Conservation (phyloP, 495 filamentous ascomycete species). For the Aspergillus indologenus region DNA sequence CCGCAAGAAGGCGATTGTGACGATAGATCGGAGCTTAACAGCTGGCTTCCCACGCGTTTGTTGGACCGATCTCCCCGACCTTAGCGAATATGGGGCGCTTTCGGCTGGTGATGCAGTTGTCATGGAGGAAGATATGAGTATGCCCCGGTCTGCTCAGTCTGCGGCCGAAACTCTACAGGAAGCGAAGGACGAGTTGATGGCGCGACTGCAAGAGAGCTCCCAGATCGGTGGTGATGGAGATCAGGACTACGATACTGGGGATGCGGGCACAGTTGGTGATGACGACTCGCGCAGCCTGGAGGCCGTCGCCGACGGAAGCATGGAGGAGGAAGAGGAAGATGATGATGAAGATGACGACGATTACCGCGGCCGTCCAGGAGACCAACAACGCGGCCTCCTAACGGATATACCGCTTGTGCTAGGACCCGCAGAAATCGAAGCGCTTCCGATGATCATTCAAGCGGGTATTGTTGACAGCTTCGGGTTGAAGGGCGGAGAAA, state of each 20-base stretch:
- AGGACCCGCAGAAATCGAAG: slow-evolving; percentile 89
- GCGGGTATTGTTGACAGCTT: slow-evolving; percentile 69
- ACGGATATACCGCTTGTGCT: slow-evolving; percentile 94
- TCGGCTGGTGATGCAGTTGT: slow-evolving; percentile 36
- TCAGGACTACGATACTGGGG: slow-evolving; percentile 47
- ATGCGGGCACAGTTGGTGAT: slow-evolving; percentile 45
- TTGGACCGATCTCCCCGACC: slow-evolving; percentile 48
- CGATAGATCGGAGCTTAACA: slow-evolving; percentile 43
- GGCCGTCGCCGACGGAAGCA: slow-evolving; percentile 50
- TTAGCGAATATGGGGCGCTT: slow-evolving; percentile 37
- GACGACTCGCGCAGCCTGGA: slow-evolving; percentile 48
- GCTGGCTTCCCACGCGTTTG: slow-evolving; percentile 46
- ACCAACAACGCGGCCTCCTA: slow-evolving; percentile 78
- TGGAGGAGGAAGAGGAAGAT: slow-evolving; percentile 60
- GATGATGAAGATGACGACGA: slow-evolving; percentile 77
- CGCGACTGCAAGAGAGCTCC: slow-evolving; percentile 49
- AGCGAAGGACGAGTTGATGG: slow-evolving; percentile 59
- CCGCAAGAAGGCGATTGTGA: slow-evolving; percentile 43
- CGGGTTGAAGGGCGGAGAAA: slow-evolving; percentile 43
- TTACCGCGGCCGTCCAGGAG: slow-evolving; percentile 76
- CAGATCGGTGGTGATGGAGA: slow-evolving; percentile 43
- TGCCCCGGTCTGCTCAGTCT: slow-evolving; percentile 52
- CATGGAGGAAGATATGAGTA: slow-evolving; percentile 48
- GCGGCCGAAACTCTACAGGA: slow-evolving; percentile 52
- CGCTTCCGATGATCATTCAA: slow-evolving; percentile 91